Evolutionary conservation across 176 grass and related monocot species (phyloP), one percentile per base, ranked within the genome.

Genomic region (Musa acuminata): DNA sequence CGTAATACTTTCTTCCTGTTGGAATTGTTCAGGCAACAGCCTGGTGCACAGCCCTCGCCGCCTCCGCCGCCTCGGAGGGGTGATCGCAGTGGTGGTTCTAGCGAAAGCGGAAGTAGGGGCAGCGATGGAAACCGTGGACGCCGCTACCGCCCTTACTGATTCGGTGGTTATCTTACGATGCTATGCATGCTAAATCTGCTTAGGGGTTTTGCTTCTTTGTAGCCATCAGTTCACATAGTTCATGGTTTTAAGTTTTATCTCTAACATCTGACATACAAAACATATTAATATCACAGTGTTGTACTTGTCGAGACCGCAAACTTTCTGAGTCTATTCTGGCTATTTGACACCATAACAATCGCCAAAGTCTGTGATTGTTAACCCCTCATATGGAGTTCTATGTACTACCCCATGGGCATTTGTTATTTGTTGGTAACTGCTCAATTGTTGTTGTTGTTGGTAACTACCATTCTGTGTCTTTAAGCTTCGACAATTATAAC

Each of bases 111-210:
- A 16, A 49, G 84, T 73, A 73, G 84, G 73, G 72, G 87, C 0
- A 82, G 84, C 0, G 82, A 92, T 48, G 86, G 87, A 16, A 85
- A 83, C 77, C 83, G 80, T 58, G 72, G 83, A 8, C 74, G 90
- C 24, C 79, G 95, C 51, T 87, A 94, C 54, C 86, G 80, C 23
- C 95, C 90, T 75, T 99, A 94, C 80, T 98, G 82, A 89, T 27
- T 71, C 70, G 29, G 14, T 49, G 67, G 13, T 49, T 9, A 13
- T 57, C 54, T 43, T 43, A 4, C 35, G 3, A 43, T 26, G 20
- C 23, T 11, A 65, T 65, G 63, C 22, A 14, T 25, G 43, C 48
- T 70, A 19, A 9, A 11, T 55, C 13, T 55, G 16, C 16, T 55
- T 55, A 55, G 54, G 54, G 3, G 10, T 12, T 55, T 55, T 55